These are phyloP conservation scores for Calonectria crousiana DNA, from an alignment of 2,329 filamentous ascomycete genomes.

Conservation along the genomic window DNA sequence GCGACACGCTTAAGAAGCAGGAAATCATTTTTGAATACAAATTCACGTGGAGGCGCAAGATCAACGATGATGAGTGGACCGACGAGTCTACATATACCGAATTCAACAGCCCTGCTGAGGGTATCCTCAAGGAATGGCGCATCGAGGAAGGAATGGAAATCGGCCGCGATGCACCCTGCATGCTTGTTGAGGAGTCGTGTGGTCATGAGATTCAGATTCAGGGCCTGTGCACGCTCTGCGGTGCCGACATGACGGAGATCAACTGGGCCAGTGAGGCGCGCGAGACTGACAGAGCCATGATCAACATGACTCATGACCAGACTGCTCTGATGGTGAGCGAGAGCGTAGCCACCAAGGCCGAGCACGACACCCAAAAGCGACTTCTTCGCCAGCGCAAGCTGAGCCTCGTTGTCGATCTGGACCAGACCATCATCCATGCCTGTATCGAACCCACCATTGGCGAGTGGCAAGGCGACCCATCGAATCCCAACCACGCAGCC, in stretches of 20 bases:
- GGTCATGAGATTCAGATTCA: constrained; percentile 91
- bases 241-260: constrained; percentile 94
- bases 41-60: constrained; percentile 82
- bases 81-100: constrained; percentile 78
- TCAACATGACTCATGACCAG: constrained; percentile 96
- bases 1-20: constrained; percentile 81
- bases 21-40: constrained; percentile 88
- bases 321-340: constrained; percentile 87
- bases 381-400: constrained; percentile 86
- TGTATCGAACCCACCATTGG: constrained; percentile 96
- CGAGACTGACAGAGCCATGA: constrained; percentile 87
- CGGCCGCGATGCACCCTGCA: constrained; percentile 66
- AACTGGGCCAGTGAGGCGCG: constrained; percentile 85
- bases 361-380: constrained; percentile 87
- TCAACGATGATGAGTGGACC: constrained; percentile 73
- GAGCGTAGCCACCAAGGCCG: constrained; percentile 82
- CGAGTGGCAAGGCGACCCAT: constrained; percentile 91
- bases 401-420: constrained; percentile 94
- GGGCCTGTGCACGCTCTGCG: constrained; percentile 91
- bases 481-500: constrained; percentile 90
- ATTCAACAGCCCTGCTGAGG: constrained; percentile 88
- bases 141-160: constrained; percentile 77
- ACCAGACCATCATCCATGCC: constrained; percentile 98
- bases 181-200: constrained; percentile 91
- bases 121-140: constrained; percentile 81